Base-by-base conservation (phyloP, 2,329 filamentous ascomycete genomes). In the Passalora sequoiae region DNA sequence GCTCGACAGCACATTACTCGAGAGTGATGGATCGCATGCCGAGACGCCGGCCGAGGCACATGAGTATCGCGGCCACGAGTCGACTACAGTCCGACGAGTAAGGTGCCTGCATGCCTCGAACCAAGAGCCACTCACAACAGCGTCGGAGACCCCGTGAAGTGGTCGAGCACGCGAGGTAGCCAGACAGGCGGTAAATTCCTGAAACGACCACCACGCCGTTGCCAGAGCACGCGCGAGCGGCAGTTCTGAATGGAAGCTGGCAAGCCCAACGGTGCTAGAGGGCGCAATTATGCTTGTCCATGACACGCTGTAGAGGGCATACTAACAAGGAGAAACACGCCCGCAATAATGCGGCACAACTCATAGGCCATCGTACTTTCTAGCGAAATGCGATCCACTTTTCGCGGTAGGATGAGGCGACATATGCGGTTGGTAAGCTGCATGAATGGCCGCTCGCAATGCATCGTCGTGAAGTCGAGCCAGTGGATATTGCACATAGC, bases 121-220 rank as follows among this genome's bases (percentile, higher is more conserved):
- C 36, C 36, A 21, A 6, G 6, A 28, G 12, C 33, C 33, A 36
- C 33, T 36, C 33, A 20, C 13, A 6, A 12, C 17, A 24, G 20
- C 17, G 9, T 20, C 33, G 20, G 20, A 25, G 38, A 40, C 38
- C 38, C 38, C 16, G 38, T 3, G 13, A 39, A 32, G 27, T 36
- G 33, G 20, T 40, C 25, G 29, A 22, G 13, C 19, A 30, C 27
- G 38, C 38, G 38, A 22, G 38, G 17, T 31, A 24, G 25, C 17
- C 40, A 31, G 24, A 43, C 25, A 19, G 40, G 40, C 40, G 40
- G 40, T 43, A 22, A 43, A 36, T 24, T 20, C 24, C 10, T 16
- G 9, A 15, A 20, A 15, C 38, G 31, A 22, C 40, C 19, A 38
- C 24, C 31, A 37, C 25, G 25, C 12, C 40, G 32, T 36, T 20